Percentiles rank a stretch among this genome's conserved stretches.
These are phyloP conservation scores for Eucalyptus pauciflora DNA, from an alignment of 345 rosid genomes.

Conservation along the genomic window DNA sequence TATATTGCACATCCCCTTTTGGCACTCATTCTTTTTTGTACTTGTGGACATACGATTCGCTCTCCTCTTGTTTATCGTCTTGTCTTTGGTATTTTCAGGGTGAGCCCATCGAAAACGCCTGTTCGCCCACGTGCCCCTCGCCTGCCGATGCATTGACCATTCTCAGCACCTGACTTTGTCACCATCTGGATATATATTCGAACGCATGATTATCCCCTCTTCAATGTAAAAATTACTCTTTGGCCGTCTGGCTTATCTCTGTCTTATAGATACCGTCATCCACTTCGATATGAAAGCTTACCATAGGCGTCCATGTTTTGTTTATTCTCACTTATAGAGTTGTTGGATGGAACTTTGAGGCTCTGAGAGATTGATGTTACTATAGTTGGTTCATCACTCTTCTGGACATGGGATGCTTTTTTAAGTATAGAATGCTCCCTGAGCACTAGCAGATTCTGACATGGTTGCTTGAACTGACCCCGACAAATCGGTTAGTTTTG, in stretches of 20 bases:
- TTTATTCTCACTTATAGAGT: slow-evolving; percentile 4
- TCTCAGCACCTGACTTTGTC: background rate
- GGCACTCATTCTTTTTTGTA: background rate
- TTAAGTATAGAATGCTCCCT: background rate
- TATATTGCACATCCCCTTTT: background rate
- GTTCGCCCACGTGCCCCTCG: slow-evolving; percentile 92
- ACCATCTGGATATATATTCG: background rate
- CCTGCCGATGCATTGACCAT: slow-evolving; percentile 42
- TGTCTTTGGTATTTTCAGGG: slow-evolving; percentile 31
- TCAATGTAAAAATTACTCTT: background rate
- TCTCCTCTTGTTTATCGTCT: background rate
- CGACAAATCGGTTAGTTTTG: background rate
- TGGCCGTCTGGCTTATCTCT: background rate
- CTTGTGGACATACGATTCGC: background rate
- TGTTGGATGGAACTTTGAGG: slow-evolving; percentile 29
- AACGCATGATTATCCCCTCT: background rate
- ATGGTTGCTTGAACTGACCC: background rate
- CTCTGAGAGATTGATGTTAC: slow-evolving; percentile 5
- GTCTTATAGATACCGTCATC: background rate
- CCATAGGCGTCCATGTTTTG: slow-evolving; percentile 3
- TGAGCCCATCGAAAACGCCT: slow-evolving; percentile 98
- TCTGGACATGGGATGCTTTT: background rate
- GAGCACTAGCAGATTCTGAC: background rate
- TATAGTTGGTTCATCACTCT: background rate
- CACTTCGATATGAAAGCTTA: background rate